Base-by-base conservation (phyloP, 805 yeast genomes). In the Cephaloascus fragrans region DNA sequence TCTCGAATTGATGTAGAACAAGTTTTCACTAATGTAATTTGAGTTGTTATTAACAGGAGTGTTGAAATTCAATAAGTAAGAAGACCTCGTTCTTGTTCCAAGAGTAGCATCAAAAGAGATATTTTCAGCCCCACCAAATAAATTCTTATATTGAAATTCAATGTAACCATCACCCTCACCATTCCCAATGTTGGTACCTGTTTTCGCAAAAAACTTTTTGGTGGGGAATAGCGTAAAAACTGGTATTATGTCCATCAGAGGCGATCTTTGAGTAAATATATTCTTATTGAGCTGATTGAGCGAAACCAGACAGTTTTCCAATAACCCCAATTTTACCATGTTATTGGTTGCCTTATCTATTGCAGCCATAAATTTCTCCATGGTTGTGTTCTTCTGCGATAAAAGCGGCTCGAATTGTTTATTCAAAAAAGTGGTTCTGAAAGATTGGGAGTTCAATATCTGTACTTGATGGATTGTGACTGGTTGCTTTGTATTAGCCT, bases 111-210 rank as follows among this genome's bases (percentile, higher is more conserved):
- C 80, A 41, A 75, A 68, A 26, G 62, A 60, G 26, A 75, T 45
- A 29, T 56, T 57, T 45, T 75, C 81, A 3, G 72, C 79, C 8
- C 80, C 81, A 0, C 80, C 81, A 57, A 74, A 71, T 16, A 75
- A 51, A 48, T 75, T 75, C 39, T 65, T 65, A 53, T 72, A 48
- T 64, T 56, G 88, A 40, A 89, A 75, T 26, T 85, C 80, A 36
- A 87, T 69, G 52, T 89, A 88, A 1, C 97, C 97, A 53, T 85
- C 93, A 23, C 97, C 98, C 63, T 93, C 97, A 26, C 95, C 95
- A 53, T 93, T 90, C 2, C 97, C 97, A 5, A 93, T 75, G 57
- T 88, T 89, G 2, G 97, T 93, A 3, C 99, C 99, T 1, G 97
- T 85, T 49, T 83, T 84, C 39, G 95, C 89, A 43, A 74, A 71